These are phyloP conservation scores for Suhomyces maxii DNA, from an alignment of 1,139 yeast species.

Conservation along the genomic window DNA sequence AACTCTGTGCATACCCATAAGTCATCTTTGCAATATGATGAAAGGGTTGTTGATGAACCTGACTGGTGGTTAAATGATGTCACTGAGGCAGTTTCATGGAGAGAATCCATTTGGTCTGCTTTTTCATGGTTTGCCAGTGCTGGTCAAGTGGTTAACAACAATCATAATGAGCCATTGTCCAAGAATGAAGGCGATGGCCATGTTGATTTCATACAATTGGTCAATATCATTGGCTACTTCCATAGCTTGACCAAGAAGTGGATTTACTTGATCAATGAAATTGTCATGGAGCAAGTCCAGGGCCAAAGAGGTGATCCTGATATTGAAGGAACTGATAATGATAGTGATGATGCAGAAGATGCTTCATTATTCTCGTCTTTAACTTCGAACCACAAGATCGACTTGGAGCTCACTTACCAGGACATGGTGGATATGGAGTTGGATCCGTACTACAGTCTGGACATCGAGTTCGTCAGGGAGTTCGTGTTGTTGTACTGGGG, in stretches of 20 bases:
- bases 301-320: conserved; percentile 9
- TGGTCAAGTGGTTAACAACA: conserved; percentile 50
- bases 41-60: conserved; percentile 30
- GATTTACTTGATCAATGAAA: conserved; percentile 40
- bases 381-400: conserved; percentile 16
- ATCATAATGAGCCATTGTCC: conserved; percentile 4
- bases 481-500: conserved; percentile 62
- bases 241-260: conserved; percentile 52
- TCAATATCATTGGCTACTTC: conserved; percentile 55
- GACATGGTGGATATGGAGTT: conserved; percentile 73
- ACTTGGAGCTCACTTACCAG: conserved; percentile 47
- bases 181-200: conserved; percentile 2
- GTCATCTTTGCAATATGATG: conserved; percentile 10
- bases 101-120: conserved; percentile 68
- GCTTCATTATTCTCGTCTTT: conserved; percentile 10
- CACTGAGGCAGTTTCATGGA: conserved; percentile 60
- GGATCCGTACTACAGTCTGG: conserved; percentile 65
- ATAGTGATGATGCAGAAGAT: conserved; percentile 6
- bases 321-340: neutral
- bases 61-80: conserved; percentile 47
- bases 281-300: conserved; percentile 32
- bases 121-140: conserved; percentile 87
- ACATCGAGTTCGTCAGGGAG: conserved; percentile 54
- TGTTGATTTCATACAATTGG: conserved; percentile 20
- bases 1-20: conserved; percentile 22